These are phyloP conservation scores for Claviceps purpurea DNA, from an alignment of 2,329 filamentous ascomycete species.

Conservation along the genomic window DNA sequence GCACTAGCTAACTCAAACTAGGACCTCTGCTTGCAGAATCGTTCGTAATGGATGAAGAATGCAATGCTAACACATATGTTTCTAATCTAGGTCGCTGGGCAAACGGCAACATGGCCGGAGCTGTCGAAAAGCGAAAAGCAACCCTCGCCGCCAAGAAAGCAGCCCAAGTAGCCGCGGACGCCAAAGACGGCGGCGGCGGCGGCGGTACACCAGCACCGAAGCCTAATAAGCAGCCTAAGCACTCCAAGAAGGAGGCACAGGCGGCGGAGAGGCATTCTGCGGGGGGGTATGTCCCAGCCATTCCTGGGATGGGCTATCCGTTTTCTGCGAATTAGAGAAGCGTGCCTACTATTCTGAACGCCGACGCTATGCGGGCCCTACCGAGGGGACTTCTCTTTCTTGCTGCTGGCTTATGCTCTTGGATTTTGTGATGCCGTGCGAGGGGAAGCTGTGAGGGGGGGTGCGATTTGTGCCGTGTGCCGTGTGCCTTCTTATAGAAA, in stretches of 20 bases:
- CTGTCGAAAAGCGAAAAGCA: conserved; percentile 47
- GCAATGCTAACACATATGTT: conserved; percentile 11
- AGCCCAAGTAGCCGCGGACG: conserved; percentile 28
- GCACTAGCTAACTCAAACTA: background rate
- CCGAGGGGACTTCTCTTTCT: too few relatives aligned
- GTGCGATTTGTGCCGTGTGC: too few relatives aligned
- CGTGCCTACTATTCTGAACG: background rate
- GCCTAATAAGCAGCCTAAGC: conserved; percentile 21
- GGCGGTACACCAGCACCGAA: conserved; percentile 19
- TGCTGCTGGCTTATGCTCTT: too few relatives aligned
- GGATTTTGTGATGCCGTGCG: too few relatives aligned
- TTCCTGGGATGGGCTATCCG: conserved; percentile 17
- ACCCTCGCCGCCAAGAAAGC: conserved; percentile 47
- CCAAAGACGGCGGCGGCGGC: conserved; percentile 15
- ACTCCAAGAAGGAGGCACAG: conserved; percentile 19
- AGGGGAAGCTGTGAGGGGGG: too few relatives aligned
- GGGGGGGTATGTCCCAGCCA: conserved; percentile 8
- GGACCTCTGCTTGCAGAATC: background rate
- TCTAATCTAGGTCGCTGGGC: conserved; percentile 38
- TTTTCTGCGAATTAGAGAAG: conserved; percentile 9
- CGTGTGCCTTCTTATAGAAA: too few relatives aligned
- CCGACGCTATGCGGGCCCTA: too few relatives aligned
- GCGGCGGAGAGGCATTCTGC: conserved; percentile 4
- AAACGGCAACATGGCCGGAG: conserved; percentile 45
- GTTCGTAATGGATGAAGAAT: background rate